A percentile compares a stretch with the other conserved stretches of the same genome.
These are phyloP conservation scores for Ceratobasidium sp. DNA, from an alignment of 1,284 basidiomycete genomes.

Conservation along the genomic window DNA sequence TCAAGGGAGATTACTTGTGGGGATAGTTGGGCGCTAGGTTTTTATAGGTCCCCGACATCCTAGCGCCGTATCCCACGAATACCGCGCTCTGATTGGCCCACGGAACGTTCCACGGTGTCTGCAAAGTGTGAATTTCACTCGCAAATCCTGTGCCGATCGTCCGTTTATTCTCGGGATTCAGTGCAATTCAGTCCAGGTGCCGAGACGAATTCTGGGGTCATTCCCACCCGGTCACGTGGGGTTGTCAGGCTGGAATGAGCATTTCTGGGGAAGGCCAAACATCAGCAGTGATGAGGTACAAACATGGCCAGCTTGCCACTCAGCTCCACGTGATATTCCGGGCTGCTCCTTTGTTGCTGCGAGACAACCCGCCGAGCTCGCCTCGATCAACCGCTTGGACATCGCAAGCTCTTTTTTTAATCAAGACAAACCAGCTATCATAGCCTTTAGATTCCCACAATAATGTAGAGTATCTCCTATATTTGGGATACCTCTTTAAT, in stretches of 20 bases:
- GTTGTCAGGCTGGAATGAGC: too few species aligned
- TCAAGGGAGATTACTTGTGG: constrained; percentile 1
- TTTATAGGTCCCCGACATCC: constrained; percentile 1
- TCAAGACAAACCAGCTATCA: too few species aligned
- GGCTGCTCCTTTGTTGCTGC: background rate
- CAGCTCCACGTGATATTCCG: constrained; percentile 3
- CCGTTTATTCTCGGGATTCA: background rate
- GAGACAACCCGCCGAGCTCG: too few species aligned
- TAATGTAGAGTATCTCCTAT: too few species aligned
- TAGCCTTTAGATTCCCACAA: too few species aligned
- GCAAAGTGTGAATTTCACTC: background rate
- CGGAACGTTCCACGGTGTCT: constrained; percentile 23
- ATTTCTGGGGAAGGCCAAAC: too few species aligned
- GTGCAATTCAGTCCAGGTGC: constrained; percentile 15
- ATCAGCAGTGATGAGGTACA: background rate
- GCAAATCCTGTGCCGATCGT: background rate
- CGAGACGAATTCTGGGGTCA: constrained; percentile 20
- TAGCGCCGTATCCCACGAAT: constrained; percentile 29
- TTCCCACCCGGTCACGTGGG: constrained; percentile 1
- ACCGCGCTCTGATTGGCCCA: constrained; percentile 31
- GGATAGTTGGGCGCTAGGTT: constrained; percentile 26
- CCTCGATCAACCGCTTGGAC: too few species aligned
- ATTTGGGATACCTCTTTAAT: too few species aligned
- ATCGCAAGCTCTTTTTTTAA: too few species aligned
- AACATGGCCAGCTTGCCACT: constrained; percentile 8